A percentile compares a stretch with the other conserved stretches of the same genome.
Conservation (phyloP, 2,329 filamentous ascomycete genomes). For the Apiospora koreana region DNA sequence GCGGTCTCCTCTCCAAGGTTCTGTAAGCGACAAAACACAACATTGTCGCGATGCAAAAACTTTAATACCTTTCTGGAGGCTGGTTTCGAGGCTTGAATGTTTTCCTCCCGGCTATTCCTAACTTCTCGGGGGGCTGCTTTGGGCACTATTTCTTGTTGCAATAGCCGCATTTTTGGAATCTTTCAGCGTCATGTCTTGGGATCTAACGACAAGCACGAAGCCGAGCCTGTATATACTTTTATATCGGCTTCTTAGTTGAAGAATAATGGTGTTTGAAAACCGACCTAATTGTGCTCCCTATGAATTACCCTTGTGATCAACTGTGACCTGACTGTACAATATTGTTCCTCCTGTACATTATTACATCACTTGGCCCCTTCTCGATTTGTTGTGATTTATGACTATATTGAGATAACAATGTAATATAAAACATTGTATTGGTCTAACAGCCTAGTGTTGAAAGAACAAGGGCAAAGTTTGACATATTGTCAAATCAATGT, state of each 20-base stretch:
- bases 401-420: too few relatives aligned
- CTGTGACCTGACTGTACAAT: too few relatives aligned
- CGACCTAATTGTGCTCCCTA: background rate
- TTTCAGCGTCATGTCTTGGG: constrained; percentile 3
- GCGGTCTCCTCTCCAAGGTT: constrained; percentile 14
- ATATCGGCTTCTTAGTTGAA: constrained; percentile 4
- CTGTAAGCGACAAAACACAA: constrained; percentile 6
- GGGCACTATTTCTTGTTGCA: background rate
- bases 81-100: background rate
- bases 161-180: background rate
- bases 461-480: too few relatives aligned
- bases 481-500: too few relatives aligned
- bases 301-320: background rate
- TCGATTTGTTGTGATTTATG: too few relatives aligned
- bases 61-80: background rate
- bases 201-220: constrained; percentile 1
- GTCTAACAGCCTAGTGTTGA: too few relatives aligned
- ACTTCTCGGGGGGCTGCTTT: background rate
- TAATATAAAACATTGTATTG: too few relatives aligned
- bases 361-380: too few relatives aligned
- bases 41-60: background rate
- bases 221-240: background rate
- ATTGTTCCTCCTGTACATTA: too few relatives aligned
- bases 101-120: background rate
- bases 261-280: constrained; percentile 2